phyloP scores from a whole-genome alignment of 1,139 yeast species.

The Insectozyma bohioensis region DNA sequence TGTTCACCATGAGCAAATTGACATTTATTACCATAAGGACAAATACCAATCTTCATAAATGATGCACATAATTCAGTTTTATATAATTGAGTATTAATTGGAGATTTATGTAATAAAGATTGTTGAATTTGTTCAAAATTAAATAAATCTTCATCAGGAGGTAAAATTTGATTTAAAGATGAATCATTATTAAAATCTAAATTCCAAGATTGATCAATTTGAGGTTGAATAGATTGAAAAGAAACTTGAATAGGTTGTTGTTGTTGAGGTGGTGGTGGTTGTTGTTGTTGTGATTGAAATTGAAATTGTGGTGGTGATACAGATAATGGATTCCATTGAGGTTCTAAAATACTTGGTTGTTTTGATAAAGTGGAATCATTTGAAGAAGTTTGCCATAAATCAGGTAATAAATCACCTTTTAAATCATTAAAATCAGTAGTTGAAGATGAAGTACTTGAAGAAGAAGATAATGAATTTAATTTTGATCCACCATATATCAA shows the following conservation, averaged over 20 bases:
- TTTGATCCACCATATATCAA: no score
- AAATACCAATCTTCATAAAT: conserved; percentile 66
- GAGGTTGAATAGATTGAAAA: no score
- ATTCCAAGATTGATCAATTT: no score
- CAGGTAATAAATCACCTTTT: conserved; percentile 33
- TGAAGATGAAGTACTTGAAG: conserved; percentile 24
- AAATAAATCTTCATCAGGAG: conserved; percentile 22
- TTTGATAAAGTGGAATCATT: conserved; percentile 14
- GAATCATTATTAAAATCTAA: conserved; percentile 2
- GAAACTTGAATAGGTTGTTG: neutral
- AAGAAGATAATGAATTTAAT: conserved; percentile 18
- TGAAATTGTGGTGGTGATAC: conserved; percentile 8
- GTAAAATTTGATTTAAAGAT: conserved; percentile 1
- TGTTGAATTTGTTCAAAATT: conserved; percentile 23
- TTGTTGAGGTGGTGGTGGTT: conserved; percentile 1
- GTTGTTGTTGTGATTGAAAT: conserved; percentile 1
- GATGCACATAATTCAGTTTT: conserved; percentile 90
- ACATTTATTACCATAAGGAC: conserved; percentile 90
- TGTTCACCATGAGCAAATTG: conserved; percentile 90
- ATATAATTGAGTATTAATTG: conserved; percentile 70
- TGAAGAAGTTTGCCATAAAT: conserved; percentile 31
- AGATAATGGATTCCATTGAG: conserved; percentile 3
- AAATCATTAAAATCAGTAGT: conserved; percentile 23
- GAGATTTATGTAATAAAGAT: conserved; percentile 8
- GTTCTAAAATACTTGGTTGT: conserved; percentile 4